Evolutionary conservation across 148 eudicot species (phyloP).

Genomic region (Cornus florida): DNA sequence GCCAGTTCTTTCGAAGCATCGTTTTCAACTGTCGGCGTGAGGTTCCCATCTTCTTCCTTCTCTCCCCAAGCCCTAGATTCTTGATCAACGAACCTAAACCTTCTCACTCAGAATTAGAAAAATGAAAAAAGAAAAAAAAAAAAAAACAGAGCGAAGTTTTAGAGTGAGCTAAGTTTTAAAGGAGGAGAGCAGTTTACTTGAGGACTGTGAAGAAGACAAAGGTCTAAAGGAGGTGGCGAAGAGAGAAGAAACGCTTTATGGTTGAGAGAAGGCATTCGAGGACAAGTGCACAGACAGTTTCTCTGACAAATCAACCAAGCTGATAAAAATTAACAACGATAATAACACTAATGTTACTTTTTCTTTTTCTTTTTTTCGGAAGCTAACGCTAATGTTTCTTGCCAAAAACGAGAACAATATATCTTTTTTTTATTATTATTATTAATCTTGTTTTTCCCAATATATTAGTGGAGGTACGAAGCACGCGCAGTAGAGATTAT

Average conservation of each 20-base stretch:
- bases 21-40: constrained; percentile 70
- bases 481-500: background rate
- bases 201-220: no score
- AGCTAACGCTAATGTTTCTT: no score
- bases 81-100: background rate
- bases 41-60: constrained; percentile 33
- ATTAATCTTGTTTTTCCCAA: no score
- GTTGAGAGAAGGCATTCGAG: background rate
- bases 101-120: background rate
- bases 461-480: background rate
- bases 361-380: no score
- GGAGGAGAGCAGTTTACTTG: background rate
- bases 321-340: background rate
- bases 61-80: constrained; percentile 10
- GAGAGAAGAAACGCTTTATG: background rate
- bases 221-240: constrained; percentile 4
- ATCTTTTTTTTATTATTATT: no score
- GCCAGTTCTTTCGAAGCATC: constrained; percentile 96
- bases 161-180: constrained; percentile 7
- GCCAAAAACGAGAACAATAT: no score
- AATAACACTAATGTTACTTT: no score
- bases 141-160: constrained; percentile 5
- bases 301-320: background rate
- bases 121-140: background rate
- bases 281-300: background rate